A percentile compares a stretch with the other conserved stretches of the same genome.
phyloP scores from a whole-genome alignment of 495 filamentous ascomycete species.

The Pyronema omphalodes region DNA sequence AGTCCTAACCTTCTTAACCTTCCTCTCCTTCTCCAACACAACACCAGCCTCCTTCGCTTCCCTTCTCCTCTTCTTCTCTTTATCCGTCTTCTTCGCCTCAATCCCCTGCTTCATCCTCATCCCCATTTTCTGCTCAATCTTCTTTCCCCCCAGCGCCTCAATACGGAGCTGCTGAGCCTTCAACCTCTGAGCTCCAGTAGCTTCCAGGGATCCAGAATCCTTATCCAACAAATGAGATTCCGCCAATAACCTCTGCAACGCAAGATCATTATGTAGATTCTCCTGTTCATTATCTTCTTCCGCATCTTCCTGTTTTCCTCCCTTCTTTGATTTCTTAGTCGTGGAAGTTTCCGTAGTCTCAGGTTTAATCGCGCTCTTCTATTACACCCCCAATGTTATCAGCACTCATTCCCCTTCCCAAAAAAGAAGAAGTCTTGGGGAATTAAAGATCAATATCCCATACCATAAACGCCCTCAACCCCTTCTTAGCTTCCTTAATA shows the following conservation, averaged over 20 bases:
- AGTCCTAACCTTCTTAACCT: conserved; percentile 26
- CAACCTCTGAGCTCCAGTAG: conserved; percentile 44
- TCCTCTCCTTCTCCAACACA: conserved; percentile 52
- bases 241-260: conserved; percentile 66
- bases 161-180: conserved; percentile 71
- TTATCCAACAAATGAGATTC: conserved; percentile 83
- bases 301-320: conserved; percentile 25
- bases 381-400: background rate
- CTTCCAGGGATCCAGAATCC: conserved; percentile 38
- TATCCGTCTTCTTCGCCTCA: conserved; percentile 37
- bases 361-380: background rate
- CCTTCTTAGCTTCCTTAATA: conserved; percentile 5
- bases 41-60: conserved; percentile 84
- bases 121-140: conserved; percentile 52
- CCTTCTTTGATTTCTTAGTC: conserved; percentile 24
- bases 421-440: no score
- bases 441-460: no score
- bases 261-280: conserved; percentile 80
- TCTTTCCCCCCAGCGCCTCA: conserved; percentile 58
- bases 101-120: conserved; percentile 85
- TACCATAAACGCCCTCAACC: conserved; percentile 17
- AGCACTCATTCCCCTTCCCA: no score
- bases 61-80: conserved; percentile 49
- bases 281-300: conserved; percentile 31
- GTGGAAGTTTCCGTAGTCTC: conserved; percentile 8